A percentile compares a stretch with the other conserved stretches of the same genome.
These are phyloP conservation scores for Fermentozyma sake DNA, from an alignment of 1,139 yeast species.

Conservation along the genomic window DNA sequence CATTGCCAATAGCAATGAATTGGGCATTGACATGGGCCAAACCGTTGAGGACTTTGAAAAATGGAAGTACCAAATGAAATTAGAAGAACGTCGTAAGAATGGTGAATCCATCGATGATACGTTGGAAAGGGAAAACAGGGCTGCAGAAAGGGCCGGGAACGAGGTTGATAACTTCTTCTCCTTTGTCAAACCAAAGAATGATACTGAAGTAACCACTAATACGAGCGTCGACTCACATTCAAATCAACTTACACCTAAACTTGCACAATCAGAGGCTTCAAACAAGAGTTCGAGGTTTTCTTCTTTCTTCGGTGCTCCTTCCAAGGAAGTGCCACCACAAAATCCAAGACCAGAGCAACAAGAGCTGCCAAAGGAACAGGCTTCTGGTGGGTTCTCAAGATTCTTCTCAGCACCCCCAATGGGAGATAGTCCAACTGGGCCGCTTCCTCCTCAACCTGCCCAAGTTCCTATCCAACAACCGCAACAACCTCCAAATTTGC, in stretches of 20 bases:
- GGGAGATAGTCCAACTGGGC: no score
- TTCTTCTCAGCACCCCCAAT: constrained; percentile 11
- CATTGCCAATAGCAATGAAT: constrained; percentile 9
- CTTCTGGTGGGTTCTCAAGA: constrained; percentile 13
- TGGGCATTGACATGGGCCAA: constrained; percentile 45
- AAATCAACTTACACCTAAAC: constrained; percentile 8
- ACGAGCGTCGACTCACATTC: constrained; percentile 2
- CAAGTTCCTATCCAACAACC: constrained; percentile 6
- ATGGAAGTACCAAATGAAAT: constrained; percentile 62
- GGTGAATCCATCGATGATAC: constrained; percentile 29
- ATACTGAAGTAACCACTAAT: constrained; percentile 4
- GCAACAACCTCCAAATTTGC: no score
- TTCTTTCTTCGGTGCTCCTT: constrained; percentile 35
- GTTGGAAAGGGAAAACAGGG: constrained; percentile 1
- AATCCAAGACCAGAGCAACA: constrained; percentile 5
- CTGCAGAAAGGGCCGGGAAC: constrained; percentile 29
- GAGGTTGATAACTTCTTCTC: constrained; percentile 53
- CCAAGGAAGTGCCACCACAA: constrained; percentile 8
- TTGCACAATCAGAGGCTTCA: constrained; percentile 10
- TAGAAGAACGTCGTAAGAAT: constrained; percentile 49
- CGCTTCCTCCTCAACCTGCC: constrained; percentile 4
- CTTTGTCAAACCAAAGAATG: constrained; percentile 34
- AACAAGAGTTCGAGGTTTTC: constrained; percentile 43
- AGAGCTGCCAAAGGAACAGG: background rate
- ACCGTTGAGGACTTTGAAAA: constrained; percentile 68